Evolutionary conservation across 2,329 filamentous ascomycete genomes (phyloP).

Genomic region (Alternaria sp.): DNA sequence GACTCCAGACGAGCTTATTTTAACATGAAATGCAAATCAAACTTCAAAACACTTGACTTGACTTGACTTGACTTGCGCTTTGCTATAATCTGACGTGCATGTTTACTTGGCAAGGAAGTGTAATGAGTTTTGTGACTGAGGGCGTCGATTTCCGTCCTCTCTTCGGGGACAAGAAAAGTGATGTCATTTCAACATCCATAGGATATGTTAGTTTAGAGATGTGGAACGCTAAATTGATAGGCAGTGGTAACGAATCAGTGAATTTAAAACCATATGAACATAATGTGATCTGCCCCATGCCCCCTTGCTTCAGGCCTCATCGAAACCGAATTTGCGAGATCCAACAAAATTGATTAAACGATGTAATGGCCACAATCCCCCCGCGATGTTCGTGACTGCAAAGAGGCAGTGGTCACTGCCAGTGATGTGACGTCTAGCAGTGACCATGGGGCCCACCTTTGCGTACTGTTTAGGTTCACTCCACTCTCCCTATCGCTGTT

Average conservation of each 20-base stretch:
- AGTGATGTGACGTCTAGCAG: not conserved
- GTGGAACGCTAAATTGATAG: not conserved
- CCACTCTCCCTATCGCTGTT: not conserved
- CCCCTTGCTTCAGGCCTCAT: too few relatives aligned
- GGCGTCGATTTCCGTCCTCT: too few relatives aligned
- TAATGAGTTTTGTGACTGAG: not conserved
- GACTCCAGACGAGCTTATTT: not conserved
- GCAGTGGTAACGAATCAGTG: not conserved
- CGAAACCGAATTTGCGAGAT: too few relatives aligned
- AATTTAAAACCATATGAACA: not conserved
- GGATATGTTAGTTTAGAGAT: not conserved
- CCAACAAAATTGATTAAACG: too few relatives aligned
- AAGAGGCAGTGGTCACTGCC: not conserved
- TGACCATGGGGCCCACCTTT: not conserved
- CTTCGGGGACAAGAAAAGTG: too few relatives aligned
- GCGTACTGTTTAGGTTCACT: not conserved
- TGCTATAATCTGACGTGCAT: not conserved
- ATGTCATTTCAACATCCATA: not conserved
- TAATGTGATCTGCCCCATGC: too few relatives aligned
- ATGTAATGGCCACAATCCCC: too few relatives aligned
- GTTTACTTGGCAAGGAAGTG: rapidly evolving
- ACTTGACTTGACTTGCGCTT: not conserved
- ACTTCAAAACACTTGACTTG: not conserved
- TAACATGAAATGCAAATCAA: not conserved
- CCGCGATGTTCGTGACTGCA: not conserved